Percentiles rank a stretch among this genome's conserved stretches.
Conservation (phyloP, 2,329 filamentous ascomycete species). For the Botrytis tulipae region DNA sequence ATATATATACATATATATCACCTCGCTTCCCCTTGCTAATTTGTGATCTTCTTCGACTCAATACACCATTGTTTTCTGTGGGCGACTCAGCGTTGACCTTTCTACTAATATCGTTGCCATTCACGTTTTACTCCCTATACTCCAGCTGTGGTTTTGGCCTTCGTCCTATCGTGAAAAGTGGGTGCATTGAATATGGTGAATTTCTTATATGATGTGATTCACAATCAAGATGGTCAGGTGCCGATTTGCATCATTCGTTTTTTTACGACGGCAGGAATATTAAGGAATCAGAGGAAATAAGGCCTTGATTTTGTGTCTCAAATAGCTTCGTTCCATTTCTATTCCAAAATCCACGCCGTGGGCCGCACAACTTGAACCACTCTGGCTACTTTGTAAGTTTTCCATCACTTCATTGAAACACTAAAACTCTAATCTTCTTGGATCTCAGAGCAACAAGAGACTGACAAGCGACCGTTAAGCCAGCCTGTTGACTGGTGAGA, state of each 20-base stretch:
- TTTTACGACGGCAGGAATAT: background rate
- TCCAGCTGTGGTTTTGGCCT: background rate
- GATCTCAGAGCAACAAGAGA: background rate
- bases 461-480: background rate
- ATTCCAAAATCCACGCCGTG: background rate
- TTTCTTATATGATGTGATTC: constrained; percentile 11
- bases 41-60: background rate
- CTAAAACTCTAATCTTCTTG: background rate
- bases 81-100: background rate
- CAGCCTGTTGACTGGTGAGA: background rate
- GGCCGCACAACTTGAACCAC: background rate
- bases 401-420: background rate
- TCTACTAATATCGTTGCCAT: too few species aligned
- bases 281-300: background rate
- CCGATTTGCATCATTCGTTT: background rate
- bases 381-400: background rate
- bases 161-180: background rate
- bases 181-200: background rate
- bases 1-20: background rate
- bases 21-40: background rate
- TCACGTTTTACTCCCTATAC: background rate
- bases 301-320: background rate
- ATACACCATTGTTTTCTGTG: background rate
- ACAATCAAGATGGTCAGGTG: background rate
- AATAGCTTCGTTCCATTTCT: background rate